Percentiles rank a stretch among this genome's conserved stretches.
Evolutionary conservation across 306 rosid genomes (phyloP).

Genomic region (Prunus mira): DNA sequence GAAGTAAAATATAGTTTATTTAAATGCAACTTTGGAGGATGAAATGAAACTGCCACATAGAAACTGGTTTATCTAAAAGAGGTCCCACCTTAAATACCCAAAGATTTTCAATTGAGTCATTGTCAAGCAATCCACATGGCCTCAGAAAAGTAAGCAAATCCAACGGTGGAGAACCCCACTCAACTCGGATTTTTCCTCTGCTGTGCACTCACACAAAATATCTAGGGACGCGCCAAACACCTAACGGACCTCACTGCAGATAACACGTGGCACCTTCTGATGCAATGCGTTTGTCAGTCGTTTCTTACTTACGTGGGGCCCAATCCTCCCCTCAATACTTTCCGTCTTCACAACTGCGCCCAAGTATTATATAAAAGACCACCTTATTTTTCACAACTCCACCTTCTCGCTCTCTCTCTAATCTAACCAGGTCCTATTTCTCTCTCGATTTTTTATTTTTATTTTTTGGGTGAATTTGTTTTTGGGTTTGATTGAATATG

Average conservation of each 20-base stretch:
- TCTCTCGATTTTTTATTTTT: background rate
- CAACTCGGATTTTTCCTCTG: background rate
- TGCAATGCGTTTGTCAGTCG: background rate
- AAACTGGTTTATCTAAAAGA: background rate
- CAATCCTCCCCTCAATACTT: slow-evolving; percentile 1
- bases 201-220: background rate
- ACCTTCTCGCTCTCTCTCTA: slow-evolving; percentile 22
- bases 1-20: too few species aligned
- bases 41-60: background rate
- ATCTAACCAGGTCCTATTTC: slow-evolving; percentile 32
- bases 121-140: background rate
- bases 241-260: background rate
- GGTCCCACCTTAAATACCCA: background rate
- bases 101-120: background rate
- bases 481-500: background rate
- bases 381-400: background rate
- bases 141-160: background rate
- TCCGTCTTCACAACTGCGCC: background rate
- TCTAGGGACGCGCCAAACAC: background rate
- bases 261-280: background rate
- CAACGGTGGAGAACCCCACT: background rate
- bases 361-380: background rate
- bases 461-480: background rate
- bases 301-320: slow-evolving; percentile 14
- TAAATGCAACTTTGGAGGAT: background rate